These are phyloP conservation scores for Mallotus repandus DNA, from an alignment of 441 rosid species.

Conservation along the genomic window DNA sequence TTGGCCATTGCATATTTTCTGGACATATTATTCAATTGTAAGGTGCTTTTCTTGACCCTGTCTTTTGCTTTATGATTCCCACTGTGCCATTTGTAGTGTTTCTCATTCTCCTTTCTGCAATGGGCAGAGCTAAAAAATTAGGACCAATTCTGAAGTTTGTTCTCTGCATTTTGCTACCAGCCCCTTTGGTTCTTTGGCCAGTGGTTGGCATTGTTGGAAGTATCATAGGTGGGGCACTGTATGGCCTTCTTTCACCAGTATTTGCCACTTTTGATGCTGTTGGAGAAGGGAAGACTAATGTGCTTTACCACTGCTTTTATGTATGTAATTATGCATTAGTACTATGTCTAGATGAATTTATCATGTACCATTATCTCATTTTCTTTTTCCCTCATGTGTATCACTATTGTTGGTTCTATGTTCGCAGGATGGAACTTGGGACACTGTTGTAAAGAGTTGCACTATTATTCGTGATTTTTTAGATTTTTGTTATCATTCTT, in stretches of 20 bases:
- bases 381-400: conserved; percentile 12
- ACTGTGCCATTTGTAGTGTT: not conserved
- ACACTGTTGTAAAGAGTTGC: conserved; percentile 57
- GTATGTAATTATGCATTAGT: conserved; percentile 55
- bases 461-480: conserved; percentile 64
- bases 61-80: conserved; percentile 8
- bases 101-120: conserved; percentile 30
- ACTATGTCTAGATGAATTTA: conserved; percentile 2
- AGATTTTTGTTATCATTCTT: conserved; percentile 81
- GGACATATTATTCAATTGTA: conserved; percentile 60
- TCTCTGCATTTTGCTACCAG: conserved; percentile 57
- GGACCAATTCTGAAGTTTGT: conserved; percentile 84
- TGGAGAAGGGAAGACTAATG: conserved; percentile 73
- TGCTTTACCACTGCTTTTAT: conserved; percentile 66
- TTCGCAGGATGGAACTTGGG: conserved; percentile 94
- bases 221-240: conserved; percentile 58
- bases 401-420: not conserved
- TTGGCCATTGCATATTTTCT: conserved; percentile 57
- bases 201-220: conserved; percentile 64
- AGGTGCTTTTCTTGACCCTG: conserved; percentile 47
- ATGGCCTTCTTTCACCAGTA: conserved; percentile 84
- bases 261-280: conserved; percentile 94
- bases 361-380: not conserved
- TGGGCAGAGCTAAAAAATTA: conserved; percentile 62
- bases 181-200: conserved; percentile 54